phyloP scores from a whole-genome alignment of 352 stramenopile species.

The Globisporangium carolinianum region DNA sequence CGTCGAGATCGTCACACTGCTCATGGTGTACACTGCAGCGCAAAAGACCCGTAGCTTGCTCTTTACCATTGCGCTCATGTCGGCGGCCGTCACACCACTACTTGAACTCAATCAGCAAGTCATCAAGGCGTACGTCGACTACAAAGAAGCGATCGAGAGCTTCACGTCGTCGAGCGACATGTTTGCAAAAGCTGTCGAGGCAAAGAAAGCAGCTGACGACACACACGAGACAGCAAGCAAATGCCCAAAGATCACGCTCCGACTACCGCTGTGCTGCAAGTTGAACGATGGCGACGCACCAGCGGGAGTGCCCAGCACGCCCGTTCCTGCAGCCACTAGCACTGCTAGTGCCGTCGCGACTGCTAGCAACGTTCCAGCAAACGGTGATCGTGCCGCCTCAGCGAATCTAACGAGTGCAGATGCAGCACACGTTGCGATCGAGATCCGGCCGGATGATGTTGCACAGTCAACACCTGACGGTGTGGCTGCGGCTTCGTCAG shows the following conservation, averaged over 20 bases:
- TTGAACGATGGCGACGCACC: too few relatives aligned
- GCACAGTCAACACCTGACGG: background rate
- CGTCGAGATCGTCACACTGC: conserved; percentile 35
- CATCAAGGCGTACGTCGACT: conserved; percentile 49
- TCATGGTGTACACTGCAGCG: conserved; percentile 20
- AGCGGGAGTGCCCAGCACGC: too few relatives aligned
- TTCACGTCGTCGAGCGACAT: conserved; percentile 18
- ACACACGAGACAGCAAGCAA: background rate
- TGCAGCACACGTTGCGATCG: background rate
- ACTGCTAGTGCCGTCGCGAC: background rate
- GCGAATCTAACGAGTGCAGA: conserved; percentile 9
- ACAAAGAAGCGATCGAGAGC: conserved; percentile 28
- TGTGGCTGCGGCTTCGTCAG: too few relatives aligned
- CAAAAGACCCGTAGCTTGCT: conserved; percentile 13
- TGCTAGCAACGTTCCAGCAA: background rate
- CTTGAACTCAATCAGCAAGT: conserved; percentile 51
- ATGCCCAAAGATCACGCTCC: background rate
- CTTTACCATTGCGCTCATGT: conserved; percentile 30
- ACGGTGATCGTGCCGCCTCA: too few relatives aligned
- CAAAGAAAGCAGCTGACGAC: conserved; percentile 10
- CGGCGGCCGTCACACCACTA: conserved; percentile 27
- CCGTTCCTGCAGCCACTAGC: background rate
- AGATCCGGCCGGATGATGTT: background rate
- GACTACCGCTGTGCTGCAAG: background rate
- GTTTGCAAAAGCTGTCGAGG: conserved; percentile 16